Evolutionary conservation across 2,329 filamentous ascomycete genomes (phyloP).

Genomic region (Beauveria sp.): DNA sequence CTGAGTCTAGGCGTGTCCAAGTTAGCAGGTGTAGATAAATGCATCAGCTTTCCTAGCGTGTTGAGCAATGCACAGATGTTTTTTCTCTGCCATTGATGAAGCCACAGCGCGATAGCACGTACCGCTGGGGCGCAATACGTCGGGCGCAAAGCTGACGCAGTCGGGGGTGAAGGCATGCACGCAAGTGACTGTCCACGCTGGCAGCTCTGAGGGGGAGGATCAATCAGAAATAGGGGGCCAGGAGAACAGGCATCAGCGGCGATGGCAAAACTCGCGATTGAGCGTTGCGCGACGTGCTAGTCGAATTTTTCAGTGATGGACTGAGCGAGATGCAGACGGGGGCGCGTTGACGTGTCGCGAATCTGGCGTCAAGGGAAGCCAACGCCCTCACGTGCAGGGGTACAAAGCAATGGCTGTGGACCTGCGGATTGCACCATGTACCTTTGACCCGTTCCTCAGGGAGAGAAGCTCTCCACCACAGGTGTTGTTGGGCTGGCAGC

Average conservation of each 20-base stretch:
- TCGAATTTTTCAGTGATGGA: neutral
- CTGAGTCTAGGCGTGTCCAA: neutral
- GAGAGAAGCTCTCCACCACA: constrained; percentile 3
- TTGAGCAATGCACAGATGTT: neutral
- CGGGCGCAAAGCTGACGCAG: constrained; percentile 5
- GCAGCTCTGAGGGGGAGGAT: neutral
- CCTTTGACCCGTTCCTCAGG: neutral
- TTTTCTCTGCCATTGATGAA: neutral
- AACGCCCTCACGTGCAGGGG: constrained; percentile 6
- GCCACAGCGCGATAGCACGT: neutral
- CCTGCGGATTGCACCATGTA: neutral
- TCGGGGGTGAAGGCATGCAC: neutral
- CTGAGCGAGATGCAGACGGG: constrained; percentile 4
- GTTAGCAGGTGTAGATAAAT: neutral
- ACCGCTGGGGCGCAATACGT: neutral
- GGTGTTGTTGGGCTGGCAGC: neutral
- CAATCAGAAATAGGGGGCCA: neutral
- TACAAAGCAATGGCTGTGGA: constrained; percentile 2
- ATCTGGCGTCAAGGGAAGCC: constrained; percentile 11
- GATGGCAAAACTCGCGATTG: neutral
- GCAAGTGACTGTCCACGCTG: neutral
- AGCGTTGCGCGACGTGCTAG: neutral
- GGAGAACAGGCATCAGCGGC: constrained; percentile 2
- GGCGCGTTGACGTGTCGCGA: constrained; percentile 10
- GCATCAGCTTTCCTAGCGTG: neutral